Evolutionary conservation across 2,329 filamentous ascomycete species (phyloP).

Genomic region (Akanthomyces muscarius): DNA sequence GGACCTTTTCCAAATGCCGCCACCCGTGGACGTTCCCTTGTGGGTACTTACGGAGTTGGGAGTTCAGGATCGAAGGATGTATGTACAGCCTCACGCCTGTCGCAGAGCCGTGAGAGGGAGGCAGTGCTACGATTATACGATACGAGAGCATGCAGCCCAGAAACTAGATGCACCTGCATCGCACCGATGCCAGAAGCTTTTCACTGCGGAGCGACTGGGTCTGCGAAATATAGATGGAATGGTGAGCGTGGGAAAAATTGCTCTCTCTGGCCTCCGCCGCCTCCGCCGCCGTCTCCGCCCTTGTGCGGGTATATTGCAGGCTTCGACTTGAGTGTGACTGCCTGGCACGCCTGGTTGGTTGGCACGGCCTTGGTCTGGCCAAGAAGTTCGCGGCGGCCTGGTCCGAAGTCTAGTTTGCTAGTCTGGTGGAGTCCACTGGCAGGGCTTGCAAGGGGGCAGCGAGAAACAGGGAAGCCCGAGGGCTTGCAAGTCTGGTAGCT

Average conservation of each 20-base stretch:
- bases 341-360: too few relatives aligned
- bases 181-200: not conserved
- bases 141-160: not conserved
- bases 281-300: constrained; percentile 1
- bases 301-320: not conserved
- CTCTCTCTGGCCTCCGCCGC: not conserved
- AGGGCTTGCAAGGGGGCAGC: not conserved
- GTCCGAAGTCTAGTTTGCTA: constrained; percentile 9
- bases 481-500: not conserved
- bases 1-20: not conserved
- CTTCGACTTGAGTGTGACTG: not conserved
- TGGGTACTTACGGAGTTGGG: not conserved
- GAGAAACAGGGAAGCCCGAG: not conserved
- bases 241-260: not conserved
- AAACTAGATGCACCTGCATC: not conserved
- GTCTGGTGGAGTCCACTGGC: not conserved
- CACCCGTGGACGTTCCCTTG: not conserved
- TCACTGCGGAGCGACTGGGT: not conserved
- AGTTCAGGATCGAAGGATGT: too few relatives aligned
- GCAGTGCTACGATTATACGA: not conserved
- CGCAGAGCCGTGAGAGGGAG: too few relatives aligned
- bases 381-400: not conserved
- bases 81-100: too few relatives aligned
- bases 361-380: not conserved
- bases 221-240: not conserved